Conservation (phyloP, 164 flowering plant species). For the Cinnamomum micranthum region DNA sequence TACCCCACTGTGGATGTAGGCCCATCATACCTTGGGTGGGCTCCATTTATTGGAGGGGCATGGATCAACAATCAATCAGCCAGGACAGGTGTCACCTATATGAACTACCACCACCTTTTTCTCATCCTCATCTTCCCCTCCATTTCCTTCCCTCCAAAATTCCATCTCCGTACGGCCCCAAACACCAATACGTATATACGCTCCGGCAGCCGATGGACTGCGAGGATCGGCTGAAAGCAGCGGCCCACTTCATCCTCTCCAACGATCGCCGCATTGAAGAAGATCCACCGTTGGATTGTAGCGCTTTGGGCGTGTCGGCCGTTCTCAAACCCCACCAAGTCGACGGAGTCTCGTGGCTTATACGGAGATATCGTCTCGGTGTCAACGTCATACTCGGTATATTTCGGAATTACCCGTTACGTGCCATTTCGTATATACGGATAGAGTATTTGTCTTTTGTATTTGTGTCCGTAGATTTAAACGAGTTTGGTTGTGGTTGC, state of each 20-base stretch:
- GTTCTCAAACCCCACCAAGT: conserved; percentile 76
- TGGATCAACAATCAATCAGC: too few species aligned
- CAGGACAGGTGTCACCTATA: too few species aligned
- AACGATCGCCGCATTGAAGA: conserved; percentile 29
- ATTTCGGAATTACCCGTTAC: background rate
- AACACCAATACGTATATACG: too few species aligned
- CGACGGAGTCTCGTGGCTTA: conserved; percentile 87
- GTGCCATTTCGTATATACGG: background rate
- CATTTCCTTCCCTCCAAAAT: too few species aligned
- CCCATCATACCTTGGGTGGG: too few species aligned
- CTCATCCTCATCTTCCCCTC: too few species aligned
- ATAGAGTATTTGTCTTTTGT: background rate
- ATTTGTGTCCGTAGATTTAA: background rate
- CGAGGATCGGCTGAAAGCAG: conserved; percentile 63
- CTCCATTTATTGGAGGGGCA: too few species aligned
- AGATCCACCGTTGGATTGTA: conserved; percentile 17
- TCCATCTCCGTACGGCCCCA: too few species aligned
- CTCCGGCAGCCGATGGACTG: conserved; percentile 38
- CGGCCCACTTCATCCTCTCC: conserved; percentile 53
- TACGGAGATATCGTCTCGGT: conserved; percentile 59
- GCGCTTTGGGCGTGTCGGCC: conserved; percentile 58
- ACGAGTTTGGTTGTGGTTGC: conserved; percentile 25
- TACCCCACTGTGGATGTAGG: too few species aligned
- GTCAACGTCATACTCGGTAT: conserved; percentile 89
- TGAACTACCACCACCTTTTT: too few species aligned